A percentile compares a stretch with the other conserved stretches of the same genome.
phyloP scores from a whole-genome alignment of 345 rosid species.

The Ceriops tagal region DNA sequence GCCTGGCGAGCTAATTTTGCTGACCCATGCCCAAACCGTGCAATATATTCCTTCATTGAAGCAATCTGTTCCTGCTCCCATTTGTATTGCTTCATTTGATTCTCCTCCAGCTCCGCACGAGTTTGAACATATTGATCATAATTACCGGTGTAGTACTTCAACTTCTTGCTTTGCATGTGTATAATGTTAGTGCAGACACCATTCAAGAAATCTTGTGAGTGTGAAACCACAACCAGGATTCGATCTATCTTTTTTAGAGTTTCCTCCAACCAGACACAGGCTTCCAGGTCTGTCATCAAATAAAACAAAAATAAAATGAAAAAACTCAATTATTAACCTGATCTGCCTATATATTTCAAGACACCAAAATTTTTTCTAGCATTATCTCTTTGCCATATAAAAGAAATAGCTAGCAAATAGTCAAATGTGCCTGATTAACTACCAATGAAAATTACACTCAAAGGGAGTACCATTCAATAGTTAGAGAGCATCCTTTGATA shows the following conservation, averaged over 20 bases:
- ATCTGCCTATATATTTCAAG: neutral
- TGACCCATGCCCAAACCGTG: constrained; percentile 97
- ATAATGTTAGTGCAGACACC: constrained; percentile 96
- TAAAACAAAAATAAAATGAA: neutral
- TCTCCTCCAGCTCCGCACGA: constrained; percentile 89
- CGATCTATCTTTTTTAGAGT: constrained; percentile 85
- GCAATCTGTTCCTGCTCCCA: constrained; percentile 99
- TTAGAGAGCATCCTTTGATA: too few relatives aligned
- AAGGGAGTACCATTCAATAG: too few relatives aligned
- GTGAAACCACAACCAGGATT: constrained; percentile 90
- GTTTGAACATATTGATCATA: constrained; percentile 96
- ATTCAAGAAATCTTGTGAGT: constrained; percentile 95
- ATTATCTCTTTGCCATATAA: too few relatives aligned
- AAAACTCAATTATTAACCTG: neutral
- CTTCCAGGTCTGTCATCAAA: constrained; percentile 72
- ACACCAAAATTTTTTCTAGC: too few relatives aligned
- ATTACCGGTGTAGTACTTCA: constrained; percentile 86
- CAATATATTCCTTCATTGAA: constrained; percentile 97
- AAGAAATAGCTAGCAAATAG: too few relatives aligned
- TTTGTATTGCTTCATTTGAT: constrained; percentile 97
- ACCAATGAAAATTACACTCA: too few relatives aligned
- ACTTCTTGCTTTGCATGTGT: constrained; percentile 87
- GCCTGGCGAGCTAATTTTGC: constrained; percentile 99
- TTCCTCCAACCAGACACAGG: constrained; percentile 99
- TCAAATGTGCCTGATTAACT: too few relatives aligned